Percentiles rank a stretch among this genome's conserved stretches.
Conservation (phyloP, 1,139 yeast species). For the Petasospora fabianii region DNA sequence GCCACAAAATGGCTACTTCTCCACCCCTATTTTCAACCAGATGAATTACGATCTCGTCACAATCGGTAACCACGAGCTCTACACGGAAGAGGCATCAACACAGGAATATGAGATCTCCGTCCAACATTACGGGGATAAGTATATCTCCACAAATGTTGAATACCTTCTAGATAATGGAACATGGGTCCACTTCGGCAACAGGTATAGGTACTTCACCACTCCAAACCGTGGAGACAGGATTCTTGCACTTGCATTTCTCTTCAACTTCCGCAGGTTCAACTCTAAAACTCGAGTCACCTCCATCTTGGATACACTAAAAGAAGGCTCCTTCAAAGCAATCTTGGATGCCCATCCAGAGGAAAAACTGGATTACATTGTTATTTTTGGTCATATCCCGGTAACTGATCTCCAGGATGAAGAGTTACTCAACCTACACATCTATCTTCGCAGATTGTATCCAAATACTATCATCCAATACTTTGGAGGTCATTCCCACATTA, state of each 20-base stretch:
- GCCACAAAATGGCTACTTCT: conserved; percentile 59
- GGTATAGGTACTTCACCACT: conserved; percentile 63
- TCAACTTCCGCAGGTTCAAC: conserved; percentile 68
- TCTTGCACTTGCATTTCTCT: conserved; percentile 75
- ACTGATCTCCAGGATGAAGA: conserved; percentile 48
- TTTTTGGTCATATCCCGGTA: conserved; percentile 83
- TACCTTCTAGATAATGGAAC: conserved; percentile 44
- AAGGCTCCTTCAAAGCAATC: conserved; percentile 57
- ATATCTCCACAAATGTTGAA: conserved; percentile 82
- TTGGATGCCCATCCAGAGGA: conserved; percentile 34
- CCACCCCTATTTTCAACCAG: conserved; percentile 60
- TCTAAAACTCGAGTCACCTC: conserved; percentile 60
- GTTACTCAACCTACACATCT: conserved; percentile 38
- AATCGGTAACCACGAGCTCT: conserved; percentile 90
- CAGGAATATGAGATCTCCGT: conserved; percentile 64
- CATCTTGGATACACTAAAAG: conserved; percentile 50
- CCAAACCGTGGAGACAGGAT: conserved; percentile 48
- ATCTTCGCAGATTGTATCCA: conserved; percentile 58
- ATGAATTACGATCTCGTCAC: conserved; percentile 73
- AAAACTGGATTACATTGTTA: conserved; percentile 59
- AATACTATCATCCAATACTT: conserved; percentile 70
- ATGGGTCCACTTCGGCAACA: conserved; percentile 65
- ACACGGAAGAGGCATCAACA: conserved; percentile 60
- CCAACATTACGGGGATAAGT: conserved; percentile 57
- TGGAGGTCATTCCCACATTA: conserved; percentile 93